These are phyloP conservation scores for Parastagonospora avenae DNA, from an alignment of 2,329 filamentous ascomycete species.

Conservation along the genomic window DNA sequence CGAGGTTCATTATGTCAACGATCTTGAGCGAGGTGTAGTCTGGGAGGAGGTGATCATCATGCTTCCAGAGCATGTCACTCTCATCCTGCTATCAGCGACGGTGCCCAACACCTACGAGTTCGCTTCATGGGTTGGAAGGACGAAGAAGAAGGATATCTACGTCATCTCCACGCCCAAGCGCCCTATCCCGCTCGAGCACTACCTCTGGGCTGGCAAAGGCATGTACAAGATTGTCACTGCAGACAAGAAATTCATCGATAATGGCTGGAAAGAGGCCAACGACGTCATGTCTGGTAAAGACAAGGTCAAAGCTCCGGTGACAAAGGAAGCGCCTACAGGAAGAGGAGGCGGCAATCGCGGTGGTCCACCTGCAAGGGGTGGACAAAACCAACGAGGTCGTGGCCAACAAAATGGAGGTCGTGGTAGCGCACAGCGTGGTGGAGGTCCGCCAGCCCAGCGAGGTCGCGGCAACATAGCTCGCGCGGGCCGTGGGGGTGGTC, in stretches of 20 bases:
- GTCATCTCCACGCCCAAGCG: slow-evolving; percentile 97
- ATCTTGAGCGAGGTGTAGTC: slow-evolving; percentile 91
- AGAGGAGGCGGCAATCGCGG: slow-evolving; percentile 58
- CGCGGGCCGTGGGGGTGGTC: slow-evolving; percentile 80
- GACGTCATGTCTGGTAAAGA: slow-evolving; percentile 80
- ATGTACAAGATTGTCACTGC: slow-evolving; percentile 94
- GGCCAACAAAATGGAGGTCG: slow-evolving; percentile 51
- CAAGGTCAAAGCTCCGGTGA: slow-evolving; percentile 66
- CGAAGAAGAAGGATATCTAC: slow-evolving; percentile 98
- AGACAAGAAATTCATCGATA: slow-evolving; percentile 88
- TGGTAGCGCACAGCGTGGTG: slow-evolving; percentile 57
- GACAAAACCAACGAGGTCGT: slow-evolving; percentile 58
- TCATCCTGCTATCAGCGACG: slow-evolving; percentile 93
- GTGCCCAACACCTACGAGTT: slow-evolving; percentile 98
- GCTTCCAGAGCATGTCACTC: slow-evolving; percentile 94
- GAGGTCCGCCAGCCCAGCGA: slow-evolving; percentile 60
- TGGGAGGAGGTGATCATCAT: slow-evolving; percentile 99
- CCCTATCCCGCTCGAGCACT: slow-evolving; percentile 93
- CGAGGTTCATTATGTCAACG: slow-evolving; percentile 98
- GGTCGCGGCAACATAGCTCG: slow-evolving; percentile 86
- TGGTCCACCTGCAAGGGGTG: slow-evolving; percentile 53
- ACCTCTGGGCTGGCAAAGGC: slow-evolving; percentile 90
- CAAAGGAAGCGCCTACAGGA: slow-evolving; percentile 55
- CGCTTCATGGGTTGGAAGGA: slow-evolving; percentile 96
- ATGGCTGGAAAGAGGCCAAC: slow-evolving; percentile 94